These are phyloP conservation scores for Sequoiadendron giganteum DNA, from an alignment of 75 land plant genomes.

Conservation along the genomic window DNA sequence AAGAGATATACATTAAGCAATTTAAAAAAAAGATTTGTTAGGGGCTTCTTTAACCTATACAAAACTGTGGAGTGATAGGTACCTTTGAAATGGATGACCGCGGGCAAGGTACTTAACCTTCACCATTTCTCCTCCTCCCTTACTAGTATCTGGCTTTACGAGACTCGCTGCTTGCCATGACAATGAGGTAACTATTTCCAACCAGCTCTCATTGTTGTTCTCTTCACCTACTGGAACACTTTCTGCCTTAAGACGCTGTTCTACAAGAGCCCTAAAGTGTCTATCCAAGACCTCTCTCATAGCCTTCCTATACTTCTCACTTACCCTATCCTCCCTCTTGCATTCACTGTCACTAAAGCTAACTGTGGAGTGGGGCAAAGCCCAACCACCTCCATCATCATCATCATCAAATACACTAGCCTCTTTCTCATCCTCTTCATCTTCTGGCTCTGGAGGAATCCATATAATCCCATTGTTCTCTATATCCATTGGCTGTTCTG, in stretches of 20 bases:
- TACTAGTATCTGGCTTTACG: constrained; percentile 91
- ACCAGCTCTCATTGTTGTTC: constrained; percentile 65
- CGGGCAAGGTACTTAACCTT: constrained; percentile 92
- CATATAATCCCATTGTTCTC: constrained; percentile 56
- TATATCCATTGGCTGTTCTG: constrained; percentile 23
- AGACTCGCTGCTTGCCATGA: constrained; percentile 87
- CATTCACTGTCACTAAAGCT: constrained; percentile 70
- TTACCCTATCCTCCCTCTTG: constrained; percentile 42
- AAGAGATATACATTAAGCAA: neutral
- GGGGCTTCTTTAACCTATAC: neutral
- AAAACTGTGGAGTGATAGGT: constrained; percentile 5
- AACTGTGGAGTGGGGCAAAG: constrained; percentile 36
- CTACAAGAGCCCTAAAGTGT: constrained; percentile 84
- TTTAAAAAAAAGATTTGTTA: neutral
- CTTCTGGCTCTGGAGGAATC: constrained; percentile 84
- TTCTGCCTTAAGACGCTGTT: constrained; percentile 74
- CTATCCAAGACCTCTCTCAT: constrained; percentile 82
- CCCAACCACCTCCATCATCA: constrained; percentile 77
- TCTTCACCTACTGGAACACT: constrained; percentile 67
- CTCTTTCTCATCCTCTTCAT: constrained; percentile 79
- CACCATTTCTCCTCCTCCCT: constrained; percentile 85
- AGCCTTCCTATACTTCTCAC: constrained; percentile 62
- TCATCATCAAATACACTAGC: constrained; percentile 53
- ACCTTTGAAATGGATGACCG: constrained; percentile 80
- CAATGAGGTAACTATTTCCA: constrained; percentile 78